Evolutionary conservation across 352 stramenopile genomes (phyloP).

Genomic region (Phytophthora agathidicida): DNA sequence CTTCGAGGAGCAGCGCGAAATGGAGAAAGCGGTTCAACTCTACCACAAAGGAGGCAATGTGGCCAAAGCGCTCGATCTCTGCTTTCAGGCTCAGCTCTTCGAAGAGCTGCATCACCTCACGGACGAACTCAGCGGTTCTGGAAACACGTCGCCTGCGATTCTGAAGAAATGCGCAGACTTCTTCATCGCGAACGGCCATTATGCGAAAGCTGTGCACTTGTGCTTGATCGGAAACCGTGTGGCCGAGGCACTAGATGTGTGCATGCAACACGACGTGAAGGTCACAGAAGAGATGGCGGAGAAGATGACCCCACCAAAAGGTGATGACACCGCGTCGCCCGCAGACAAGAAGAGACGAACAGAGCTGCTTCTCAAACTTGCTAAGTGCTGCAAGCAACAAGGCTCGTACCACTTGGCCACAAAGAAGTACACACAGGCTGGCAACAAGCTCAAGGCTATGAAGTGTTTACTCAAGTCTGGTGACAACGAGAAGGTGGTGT

Average conservation of each 20-base stretch:
- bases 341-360: constrained; percentile 70
- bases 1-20: constrained; percentile 92
- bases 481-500: constrained; percentile 95
- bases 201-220: constrained; percentile 92
- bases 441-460: constrained; percentile 93
- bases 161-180: constrained; percentile 93
- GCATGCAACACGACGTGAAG: constrained; percentile 88
- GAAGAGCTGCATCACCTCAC: constrained; percentile 88
- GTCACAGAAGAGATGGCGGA: constrained; percentile 94
- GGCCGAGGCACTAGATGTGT: constrained; percentile 90
- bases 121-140: constrained; percentile 71
- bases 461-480: constrained; percentile 96
- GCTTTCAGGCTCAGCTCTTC: constrained; percentile 91
- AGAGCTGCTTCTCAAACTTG: constrained; percentile 90
- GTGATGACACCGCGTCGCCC: constrained; percentile 49
- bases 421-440: constrained; percentile 96
- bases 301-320: constrained; percentile 89
- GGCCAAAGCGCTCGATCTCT: constrained; percentile 92
- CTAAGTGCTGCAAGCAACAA: constrained; percentile 93
- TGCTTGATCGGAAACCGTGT: constrained; percentile 79
- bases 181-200: constrained; percentile 92
- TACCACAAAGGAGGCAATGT: constrained; percentile 94
- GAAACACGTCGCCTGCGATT: constrained; percentile 77
- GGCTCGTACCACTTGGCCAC: constrained; percentile 92
- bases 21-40: constrained; percentile 94